Evolutionary conservation across 1,284 basidiomycete species (phyloP).

Genomic region (Heterobasidion irregulare): DNA sequence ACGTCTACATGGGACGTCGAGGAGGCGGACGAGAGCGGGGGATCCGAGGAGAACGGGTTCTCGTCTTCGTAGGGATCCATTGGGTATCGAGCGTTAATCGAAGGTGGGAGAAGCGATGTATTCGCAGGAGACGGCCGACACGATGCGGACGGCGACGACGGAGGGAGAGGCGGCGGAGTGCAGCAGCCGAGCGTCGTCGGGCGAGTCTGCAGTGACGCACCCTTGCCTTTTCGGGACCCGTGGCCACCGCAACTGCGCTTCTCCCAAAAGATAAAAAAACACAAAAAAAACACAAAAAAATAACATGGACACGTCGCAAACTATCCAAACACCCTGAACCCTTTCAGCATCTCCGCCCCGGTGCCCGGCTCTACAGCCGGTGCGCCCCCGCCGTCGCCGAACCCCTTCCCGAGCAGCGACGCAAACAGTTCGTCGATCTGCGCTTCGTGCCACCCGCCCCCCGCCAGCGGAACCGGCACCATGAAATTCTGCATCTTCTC

Average conservation of each 20-base stretch:
- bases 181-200: too few relatives aligned
- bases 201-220: too few relatives aligned
- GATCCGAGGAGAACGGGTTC: conserved; percentile 67
- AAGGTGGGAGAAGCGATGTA: too few relatives aligned
- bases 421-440: conserved; percentile 90
- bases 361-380: conserved; percentile 13
- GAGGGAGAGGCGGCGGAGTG: too few relatives aligned
- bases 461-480: conserved; percentile 66
- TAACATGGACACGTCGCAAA: not conserved
- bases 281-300: too few relatives aligned
- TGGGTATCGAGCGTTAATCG: not conserved
- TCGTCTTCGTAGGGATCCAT: conserved; percentile 74
- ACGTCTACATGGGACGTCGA: conserved; percentile 54
- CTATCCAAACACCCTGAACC: conserved; percentile 54
- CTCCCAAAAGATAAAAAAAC: too few relatives aligned
- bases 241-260: too few relatives aligned
- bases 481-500: conserved; percentile 93
- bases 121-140: too few relatives aligned
- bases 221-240: too few relatives aligned
- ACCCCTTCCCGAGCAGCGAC: conserved; percentile 72
- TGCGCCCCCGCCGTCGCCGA: conserved; percentile 26
- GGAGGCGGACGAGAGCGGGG: conserved; percentile 53
- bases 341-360: conserved; percentile 21
- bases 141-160: too few relatives aligned
- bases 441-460: conserved; percentile 79